Conservation (phyloP, 305 asterid genomes). For the Lippia alba region DNA sequence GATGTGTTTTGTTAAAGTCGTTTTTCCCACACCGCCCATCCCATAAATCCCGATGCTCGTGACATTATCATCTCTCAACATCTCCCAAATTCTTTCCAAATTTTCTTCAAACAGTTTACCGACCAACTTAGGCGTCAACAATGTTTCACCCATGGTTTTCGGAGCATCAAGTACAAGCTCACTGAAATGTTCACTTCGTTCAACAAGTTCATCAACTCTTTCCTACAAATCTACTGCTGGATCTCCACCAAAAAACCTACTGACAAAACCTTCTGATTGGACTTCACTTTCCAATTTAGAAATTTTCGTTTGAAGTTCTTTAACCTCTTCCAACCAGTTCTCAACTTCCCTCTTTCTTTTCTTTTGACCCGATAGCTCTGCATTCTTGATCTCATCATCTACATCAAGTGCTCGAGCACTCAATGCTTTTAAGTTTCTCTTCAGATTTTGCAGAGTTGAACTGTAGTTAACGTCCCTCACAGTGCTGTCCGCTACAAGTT, state of each 20-base stretch:
- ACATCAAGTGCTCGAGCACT: background rate
- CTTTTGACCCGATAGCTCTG: constrained; percentile 7
- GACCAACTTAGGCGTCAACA: background rate
- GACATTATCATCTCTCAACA: too few species aligned
- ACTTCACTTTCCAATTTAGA: too few species aligned
- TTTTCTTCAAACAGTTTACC: background rate
- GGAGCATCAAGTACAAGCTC: background rate
- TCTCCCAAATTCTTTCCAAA: too few species aligned
- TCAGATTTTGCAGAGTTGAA: background rate
- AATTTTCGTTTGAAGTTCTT: too few species aligned
- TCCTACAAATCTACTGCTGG: background rate
- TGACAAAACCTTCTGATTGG: background rate
- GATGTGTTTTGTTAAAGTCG: too few species aligned
- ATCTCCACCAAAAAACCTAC: background rate
- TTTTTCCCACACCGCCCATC: too few species aligned
- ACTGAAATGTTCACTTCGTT: background rate
- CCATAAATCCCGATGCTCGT: too few species aligned
- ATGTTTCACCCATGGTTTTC: background rate
- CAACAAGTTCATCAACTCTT: background rate
- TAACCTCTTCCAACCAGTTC: constrained; percentile 8
- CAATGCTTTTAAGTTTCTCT: background rate
- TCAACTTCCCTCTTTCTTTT: constrained; percentile 29
- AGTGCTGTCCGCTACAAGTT: background rate
- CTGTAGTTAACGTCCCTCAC: background rate
- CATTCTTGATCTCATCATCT: background rate